Evolutionary conservation across 345 rosid species (phyloP).

Genomic region (Citrus cavaleriei): DNA sequence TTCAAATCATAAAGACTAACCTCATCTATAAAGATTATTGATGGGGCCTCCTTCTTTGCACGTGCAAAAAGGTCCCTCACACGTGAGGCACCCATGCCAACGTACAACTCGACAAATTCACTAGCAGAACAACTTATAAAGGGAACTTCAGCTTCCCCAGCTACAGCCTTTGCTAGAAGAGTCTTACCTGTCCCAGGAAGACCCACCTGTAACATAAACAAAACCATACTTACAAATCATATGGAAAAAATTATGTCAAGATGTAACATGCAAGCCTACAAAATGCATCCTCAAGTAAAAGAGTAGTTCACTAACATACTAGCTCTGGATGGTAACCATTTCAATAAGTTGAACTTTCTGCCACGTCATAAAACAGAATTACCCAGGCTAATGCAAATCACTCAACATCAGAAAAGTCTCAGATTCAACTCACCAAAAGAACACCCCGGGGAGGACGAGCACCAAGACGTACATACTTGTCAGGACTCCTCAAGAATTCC

Average conservation of each 20-base stretch:
- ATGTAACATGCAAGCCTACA: not conserved
- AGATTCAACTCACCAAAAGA: slow-evolving; percentile 65
- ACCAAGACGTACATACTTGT: slow-evolving; percentile 72
- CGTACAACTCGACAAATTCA: slow-evolving; percentile 91
- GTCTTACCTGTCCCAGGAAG: slow-evolving; percentile 99
- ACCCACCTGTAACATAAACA: slow-evolving; percentile 62
- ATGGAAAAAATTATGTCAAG: slow-evolving; percentile 8
- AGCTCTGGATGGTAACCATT: not conserved
- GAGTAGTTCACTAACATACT: not conserved
- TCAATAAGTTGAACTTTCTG: not conserved
- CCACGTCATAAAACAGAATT: not conserved
- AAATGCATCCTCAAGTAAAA: slow-evolving; percentile 6
- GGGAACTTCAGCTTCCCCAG: slow-evolving; percentile 96
- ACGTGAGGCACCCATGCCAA: slow-evolving; percentile 99
- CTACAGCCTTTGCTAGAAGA: slow-evolving; percentile 91
- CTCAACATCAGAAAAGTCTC: not conserved
- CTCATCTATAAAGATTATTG: slow-evolving; percentile 94
- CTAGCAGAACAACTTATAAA: slow-evolving; percentile 97
- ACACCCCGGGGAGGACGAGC: slow-evolving; percentile 99
- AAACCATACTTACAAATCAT: slow-evolving; percentile 4
- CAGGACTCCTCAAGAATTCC: slow-evolving; percentile 97
- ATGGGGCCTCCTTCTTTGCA: slow-evolving; percentile 98
- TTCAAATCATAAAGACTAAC: slow-evolving; percentile 29
- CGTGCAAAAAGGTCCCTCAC: slow-evolving; percentile 94
- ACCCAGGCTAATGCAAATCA: not conserved